These are phyloP conservation scores for Saraca asoca DNA, from an alignment of 331 rosid genomes.

Conservation along the genomic window DNA sequence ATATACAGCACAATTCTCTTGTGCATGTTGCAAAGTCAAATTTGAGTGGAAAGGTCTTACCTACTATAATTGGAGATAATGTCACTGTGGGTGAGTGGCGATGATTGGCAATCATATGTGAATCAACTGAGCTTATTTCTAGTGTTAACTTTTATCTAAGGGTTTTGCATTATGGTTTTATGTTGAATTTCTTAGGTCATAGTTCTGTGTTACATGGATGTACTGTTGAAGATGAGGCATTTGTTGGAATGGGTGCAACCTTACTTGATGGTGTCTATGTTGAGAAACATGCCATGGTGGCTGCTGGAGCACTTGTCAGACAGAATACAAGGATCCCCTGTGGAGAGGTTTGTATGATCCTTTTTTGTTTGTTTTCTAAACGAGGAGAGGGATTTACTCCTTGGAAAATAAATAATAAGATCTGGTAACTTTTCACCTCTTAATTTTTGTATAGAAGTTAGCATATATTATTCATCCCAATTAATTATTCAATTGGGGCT, in stretches of 20 bases:
- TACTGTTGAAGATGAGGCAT: conserved; percentile 93
- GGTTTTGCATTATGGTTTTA: conserved; percentile 22
- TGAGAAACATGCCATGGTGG: conserved; percentile 94
- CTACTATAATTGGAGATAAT: conserved; percentile 66
- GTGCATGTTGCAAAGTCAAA: conserved; percentile 92
- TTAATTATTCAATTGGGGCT: conserved; percentile 2
- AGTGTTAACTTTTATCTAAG: conserved; percentile 27
- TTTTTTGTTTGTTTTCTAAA: conserved; percentile 5
- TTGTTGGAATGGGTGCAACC: conserved; percentile 94
- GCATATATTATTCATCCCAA: conserved; percentile 10
- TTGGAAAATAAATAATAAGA: conserved; percentile 10
- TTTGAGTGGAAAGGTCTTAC: conserved; percentile 89
- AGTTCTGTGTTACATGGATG: conserved; percentile 93
- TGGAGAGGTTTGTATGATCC: conserved; percentile 75
- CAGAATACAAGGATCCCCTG: conserved; percentile 89
- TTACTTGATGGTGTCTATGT: conserved; percentile 88
- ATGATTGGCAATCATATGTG: conserved; percentile 26
- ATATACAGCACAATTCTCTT: conserved; percentile 91
- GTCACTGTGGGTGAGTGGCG: conserved; percentile 85
- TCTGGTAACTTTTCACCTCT: conserved; percentile 2
- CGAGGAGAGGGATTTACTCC: not conserved
- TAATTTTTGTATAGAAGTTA: conserved; percentile 12
- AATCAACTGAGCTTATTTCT: conserved; percentile 21
- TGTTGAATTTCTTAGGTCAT: conserved; percentile 60
- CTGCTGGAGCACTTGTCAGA: conserved; percentile 94